Evolutionary conservation across 345 rosid species (phyloP).

Genomic region (Carallia pectinifolia): DNA sequence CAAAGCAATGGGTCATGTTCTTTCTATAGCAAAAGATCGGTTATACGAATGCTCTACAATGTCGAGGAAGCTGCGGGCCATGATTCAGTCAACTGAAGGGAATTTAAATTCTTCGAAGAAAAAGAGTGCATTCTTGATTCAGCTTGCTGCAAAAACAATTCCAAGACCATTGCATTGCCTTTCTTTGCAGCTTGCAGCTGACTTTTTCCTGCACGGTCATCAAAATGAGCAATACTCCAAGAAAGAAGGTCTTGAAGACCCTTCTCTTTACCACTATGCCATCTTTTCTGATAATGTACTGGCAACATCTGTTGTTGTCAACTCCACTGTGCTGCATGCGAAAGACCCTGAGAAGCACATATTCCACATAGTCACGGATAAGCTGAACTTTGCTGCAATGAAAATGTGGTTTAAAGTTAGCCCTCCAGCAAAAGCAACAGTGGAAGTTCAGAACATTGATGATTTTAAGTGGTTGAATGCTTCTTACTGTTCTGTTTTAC

Average conservation of each 20-base stretch:
- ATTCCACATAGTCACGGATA: slow-evolving; percentile 93
- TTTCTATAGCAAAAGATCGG: slow-evolving; percentile 76
- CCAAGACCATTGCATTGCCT: slow-evolving; percentile 91
- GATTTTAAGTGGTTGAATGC: slow-evolving; percentile 84
- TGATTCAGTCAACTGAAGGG: slow-evolving; percentile 78
- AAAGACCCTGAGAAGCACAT: slow-evolving; percentile 79
- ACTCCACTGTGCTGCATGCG: slow-evolving; percentile 73
- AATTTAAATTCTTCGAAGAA: slow-evolving; percentile 60
- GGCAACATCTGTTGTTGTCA: slow-evolving; percentile 94
- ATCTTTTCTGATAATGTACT: slow-evolving; percentile 93
- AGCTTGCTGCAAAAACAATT: slow-evolving; percentile 93
- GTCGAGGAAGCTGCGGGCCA: slow-evolving; percentile 73
- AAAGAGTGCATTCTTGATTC: slow-evolving; percentile 87
- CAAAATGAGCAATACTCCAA: slow-evolving; percentile 37
- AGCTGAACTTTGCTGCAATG: slow-evolving; percentile 70
- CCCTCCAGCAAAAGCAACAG: slow-evolving; percentile 55
- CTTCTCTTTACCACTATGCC: slow-evolving; percentile 86
- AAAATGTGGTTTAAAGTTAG: slow-evolving; percentile 73
- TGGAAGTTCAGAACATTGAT: slow-evolving; percentile 68
- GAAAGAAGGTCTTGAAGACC: slow-evolving; percentile 60
- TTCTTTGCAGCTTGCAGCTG: slow-evolving; percentile 78
- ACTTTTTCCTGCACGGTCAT: slow-evolving; percentile 58
- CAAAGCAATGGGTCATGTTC: slow-evolving; percentile 84
- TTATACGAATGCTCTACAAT: slow-evolving; percentile 72
- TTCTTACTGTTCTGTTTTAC: slow-evolving; percentile 77